Conservation (phyloP, 2,329 filamentous ascomycete species). For the Colletotrichum australisinense region DNA sequence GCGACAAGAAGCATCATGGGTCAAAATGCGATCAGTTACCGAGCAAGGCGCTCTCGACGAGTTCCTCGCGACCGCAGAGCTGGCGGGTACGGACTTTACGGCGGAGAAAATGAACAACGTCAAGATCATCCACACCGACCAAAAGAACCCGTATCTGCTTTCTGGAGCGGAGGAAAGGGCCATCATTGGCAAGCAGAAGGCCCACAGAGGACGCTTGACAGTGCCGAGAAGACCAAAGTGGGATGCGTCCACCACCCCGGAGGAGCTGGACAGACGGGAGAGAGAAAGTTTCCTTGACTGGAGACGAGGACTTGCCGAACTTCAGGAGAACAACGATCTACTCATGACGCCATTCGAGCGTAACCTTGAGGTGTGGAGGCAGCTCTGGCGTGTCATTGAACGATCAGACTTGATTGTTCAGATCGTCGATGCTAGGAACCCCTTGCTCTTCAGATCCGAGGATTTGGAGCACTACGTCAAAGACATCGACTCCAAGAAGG, state of each 20-base stretch:
- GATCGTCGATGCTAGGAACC: conserved; percentile 97
- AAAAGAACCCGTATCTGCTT: conserved; percentile 94
- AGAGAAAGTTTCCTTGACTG: conserved; percentile 85
- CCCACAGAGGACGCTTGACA: conserved; percentile 82
- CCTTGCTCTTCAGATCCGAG: conserved; percentile 91
- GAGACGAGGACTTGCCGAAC: conserved; percentile 89
- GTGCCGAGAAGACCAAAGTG: conserved; percentile 91
- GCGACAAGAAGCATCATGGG: conserved; percentile 91
- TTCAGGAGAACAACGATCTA: conserved; percentile 93
- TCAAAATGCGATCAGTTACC: conserved; percentile 99
- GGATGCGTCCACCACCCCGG: conserved; percentile 86
- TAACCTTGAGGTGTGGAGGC: conserved; percentile 97
- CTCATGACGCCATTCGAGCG: conserved; percentile 98
- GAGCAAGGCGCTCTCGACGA: conserved; percentile 97
- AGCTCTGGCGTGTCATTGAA: conserved; percentile 98
- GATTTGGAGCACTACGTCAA: conserved; percentile 96
- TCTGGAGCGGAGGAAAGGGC: conserved; percentile 86
- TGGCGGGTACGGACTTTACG: conserved; percentile 98
- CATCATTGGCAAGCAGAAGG: conserved; percentile 82
- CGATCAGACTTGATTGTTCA: conserved; percentile 95
- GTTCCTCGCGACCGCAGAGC: conserved; percentile 93
- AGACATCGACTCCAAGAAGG: conserved; percentile 87
- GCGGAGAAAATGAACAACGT: conserved; percentile 99
- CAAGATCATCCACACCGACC: conserved; percentile 97
- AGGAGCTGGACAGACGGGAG: conserved; percentile 84